These are phyloP conservation scores for Dendrocalamus sinicus DNA, from an alignment of 176 grass and related monocot genomes.

Conservation along the genomic window DNA sequence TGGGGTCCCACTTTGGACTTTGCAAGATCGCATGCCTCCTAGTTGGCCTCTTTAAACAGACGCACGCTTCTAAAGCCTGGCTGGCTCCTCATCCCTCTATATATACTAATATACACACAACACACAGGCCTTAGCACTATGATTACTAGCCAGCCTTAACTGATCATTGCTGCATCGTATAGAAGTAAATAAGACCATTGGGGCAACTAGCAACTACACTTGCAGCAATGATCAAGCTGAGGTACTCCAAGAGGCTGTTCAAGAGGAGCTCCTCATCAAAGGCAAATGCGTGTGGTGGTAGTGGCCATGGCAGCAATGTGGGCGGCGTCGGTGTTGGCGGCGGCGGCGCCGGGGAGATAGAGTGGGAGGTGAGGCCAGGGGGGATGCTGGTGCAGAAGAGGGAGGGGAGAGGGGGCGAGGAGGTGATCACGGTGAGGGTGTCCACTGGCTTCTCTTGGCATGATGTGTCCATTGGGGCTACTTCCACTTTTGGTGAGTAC, in stretches of 20 bases:
- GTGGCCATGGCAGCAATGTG: constrained; percentile 7
- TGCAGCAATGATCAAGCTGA: constrained; percentile 80
- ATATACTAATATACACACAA: not conserved
- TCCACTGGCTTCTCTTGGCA: constrained; percentile 82
- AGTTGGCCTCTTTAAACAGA: constrained; percentile 57
- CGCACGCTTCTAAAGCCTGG: constrained; percentile 72
- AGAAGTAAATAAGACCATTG: constrained; percentile 4
- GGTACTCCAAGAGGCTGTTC: constrained; percentile 93
- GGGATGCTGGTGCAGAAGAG: constrained; percentile 99
- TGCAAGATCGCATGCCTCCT: constrained; percentile 43
- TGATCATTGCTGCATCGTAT: not conserved
- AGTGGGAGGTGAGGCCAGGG: constrained; percentile 90
- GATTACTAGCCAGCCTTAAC: not conserved
- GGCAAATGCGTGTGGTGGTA: constrained; percentile 33
- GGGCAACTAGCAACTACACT: not conserved
- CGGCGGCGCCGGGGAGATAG: constrained; percentile 52
- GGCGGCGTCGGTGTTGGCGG: not conserved
- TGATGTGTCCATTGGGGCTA: constrained; percentile 82
- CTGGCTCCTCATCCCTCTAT: constrained; percentile 35
- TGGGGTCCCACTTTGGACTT: constrained; percentile 40
- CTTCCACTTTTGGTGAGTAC: constrained; percentile 79
- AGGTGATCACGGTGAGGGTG: constrained; percentile 70
- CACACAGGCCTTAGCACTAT: not conserved
- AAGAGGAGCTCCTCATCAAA: constrained; percentile 73
- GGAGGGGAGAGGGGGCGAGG: constrained; percentile 51